Evolutionary conservation across 148 eudicot genomes (phyloP).

Genomic region (Diospyros kaki): DNA sequence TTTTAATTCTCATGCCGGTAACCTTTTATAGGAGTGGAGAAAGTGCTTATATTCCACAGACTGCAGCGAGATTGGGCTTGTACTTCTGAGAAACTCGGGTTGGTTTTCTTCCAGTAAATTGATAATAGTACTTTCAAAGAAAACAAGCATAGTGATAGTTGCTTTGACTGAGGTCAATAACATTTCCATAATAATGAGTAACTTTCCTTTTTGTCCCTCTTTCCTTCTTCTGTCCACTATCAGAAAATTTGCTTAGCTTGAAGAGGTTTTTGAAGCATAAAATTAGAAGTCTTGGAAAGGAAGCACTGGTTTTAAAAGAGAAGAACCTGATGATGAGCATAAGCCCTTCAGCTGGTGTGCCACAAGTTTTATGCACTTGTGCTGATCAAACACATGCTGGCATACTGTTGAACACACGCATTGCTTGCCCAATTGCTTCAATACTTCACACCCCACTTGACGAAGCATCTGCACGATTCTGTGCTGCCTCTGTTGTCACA

Average conservation of each 20-base stretch:
- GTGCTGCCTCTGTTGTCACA: conserved; percentile 75
- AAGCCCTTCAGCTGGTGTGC: conserved; percentile 47
- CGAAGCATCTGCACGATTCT: conserved; percentile 70
- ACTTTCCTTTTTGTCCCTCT: neutral
- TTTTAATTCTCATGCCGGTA: conserved; percentile 10
- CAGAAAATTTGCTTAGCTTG: conserved; percentile 67
- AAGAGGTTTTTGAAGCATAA: conserved; percentile 81
- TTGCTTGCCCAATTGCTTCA: conserved; percentile 73
- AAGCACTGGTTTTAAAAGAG: conserved; percentile 71
- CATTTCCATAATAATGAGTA: neutral
- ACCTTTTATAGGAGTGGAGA: conserved; percentile 68
- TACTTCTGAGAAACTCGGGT: conserved; percentile 64
- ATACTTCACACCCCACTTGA: conserved; percentile 62
- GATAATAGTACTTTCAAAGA: neutral
- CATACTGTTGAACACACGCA: conserved; percentile 62
- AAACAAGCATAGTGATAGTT: neutral
- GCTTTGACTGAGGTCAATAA: conserved; percentile 1
- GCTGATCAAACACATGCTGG: conserved; percentile 75
- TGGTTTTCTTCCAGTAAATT: conserved; percentile 9
- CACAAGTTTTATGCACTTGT: conserved; percentile 75
- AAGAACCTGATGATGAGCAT: conserved; percentile 60
- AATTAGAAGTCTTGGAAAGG: conserved; percentile 71
- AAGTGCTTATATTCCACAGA: conserved; percentile 70
- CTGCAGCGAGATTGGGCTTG: conserved; percentile 91
- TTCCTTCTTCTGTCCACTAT: conserved; percentile 4